Percentiles rank a stretch among this genome's conserved stretches.
Evolutionary conservation across 495 filamentous ascomycete species (phyloP).

Genomic region (Penicillium odoratum): DNA sequence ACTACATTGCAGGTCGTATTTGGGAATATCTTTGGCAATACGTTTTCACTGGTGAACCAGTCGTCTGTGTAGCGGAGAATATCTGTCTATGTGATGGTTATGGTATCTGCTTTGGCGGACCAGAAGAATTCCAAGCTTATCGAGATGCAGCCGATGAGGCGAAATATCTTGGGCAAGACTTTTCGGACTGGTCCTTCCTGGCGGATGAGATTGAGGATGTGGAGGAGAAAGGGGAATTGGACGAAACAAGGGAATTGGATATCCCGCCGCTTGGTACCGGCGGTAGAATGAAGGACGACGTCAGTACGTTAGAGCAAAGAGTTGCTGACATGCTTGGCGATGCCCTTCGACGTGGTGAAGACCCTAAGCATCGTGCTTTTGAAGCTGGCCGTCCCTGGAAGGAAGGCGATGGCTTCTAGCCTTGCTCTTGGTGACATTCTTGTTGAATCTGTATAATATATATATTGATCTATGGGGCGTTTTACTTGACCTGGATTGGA

Average conservation of each 20-base stretch:
- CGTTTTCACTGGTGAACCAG: slow-evolving; percentile 59
- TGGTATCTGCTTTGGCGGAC: slow-evolving; percentile 72
- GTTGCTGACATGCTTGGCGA: slow-evolving; percentile 34
- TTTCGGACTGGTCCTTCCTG: slow-evolving; percentile 48
- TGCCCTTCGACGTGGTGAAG: slow-evolving; percentile 52
- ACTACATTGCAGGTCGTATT: slow-evolving; percentile 68
- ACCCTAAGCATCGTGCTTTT: slow-evolving; percentile 50
- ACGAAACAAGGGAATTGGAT: slow-evolving; percentile 31
- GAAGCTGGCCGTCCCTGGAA: slow-evolving; percentile 55
- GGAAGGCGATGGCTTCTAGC: slow-evolving; percentile 53
- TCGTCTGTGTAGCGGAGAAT: slow-evolving; percentile 63
- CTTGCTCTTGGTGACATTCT: background rate
- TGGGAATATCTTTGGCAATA: slow-evolving; percentile 79
- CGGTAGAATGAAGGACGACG: slow-evolving; percentile 25
- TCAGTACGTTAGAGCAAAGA: slow-evolving; percentile 33
- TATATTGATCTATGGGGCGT: background rate
- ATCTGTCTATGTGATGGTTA: slow-evolving; percentile 78
- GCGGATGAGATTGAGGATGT: slow-evolving; percentile 36
- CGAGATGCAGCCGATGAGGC: slow-evolving; percentile 40
- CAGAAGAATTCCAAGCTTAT: slow-evolving; percentile 52
- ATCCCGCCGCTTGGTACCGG: slow-evolving; percentile 41
- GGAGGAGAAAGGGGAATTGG: slow-evolving; percentile 29
- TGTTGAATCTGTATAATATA: background rate
- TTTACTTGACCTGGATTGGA: no score
- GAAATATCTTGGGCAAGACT: slow-evolving; percentile 44